Base-by-base conservation (phyloP, 441 rosid genomes). In the Geranium incanum region DNA sequence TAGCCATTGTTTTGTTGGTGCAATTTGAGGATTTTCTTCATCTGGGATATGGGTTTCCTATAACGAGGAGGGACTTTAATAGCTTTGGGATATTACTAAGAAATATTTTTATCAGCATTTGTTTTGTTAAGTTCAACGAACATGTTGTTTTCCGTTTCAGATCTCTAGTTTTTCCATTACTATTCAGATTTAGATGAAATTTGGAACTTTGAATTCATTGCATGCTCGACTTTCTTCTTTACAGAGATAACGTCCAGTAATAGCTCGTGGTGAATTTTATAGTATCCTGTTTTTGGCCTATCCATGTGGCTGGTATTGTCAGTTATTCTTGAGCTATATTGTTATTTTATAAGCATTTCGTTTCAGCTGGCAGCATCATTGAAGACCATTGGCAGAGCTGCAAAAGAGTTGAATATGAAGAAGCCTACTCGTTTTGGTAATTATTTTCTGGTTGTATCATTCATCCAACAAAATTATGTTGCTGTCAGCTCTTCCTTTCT, bases 371-470 rank as follows among this genome's bases (percentile, higher is more conserved):
- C 87, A 21, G 95, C 96, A 70, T 84, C 97, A 36, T 68, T 72
- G 77, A 84, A 86, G 78, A 82, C 81, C 19, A 68, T 91, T 65
- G 95, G 96, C 52, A 83, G 76, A 77, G 90, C 89, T 72, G 98
- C 97, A 55, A 87, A 93, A 4, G 81, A 85, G 79, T 78, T 89
- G 87, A 87, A 79, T 70, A 83, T 91, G 86, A 89, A 83, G 83
- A 91, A 91, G 79, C 90, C 87, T 68, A 91, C 98, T 76, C 83
- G 76, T 76, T 86, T 94, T 11, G 98, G 97, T 91, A 83, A 70
- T 23, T 55, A 0, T 5, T 16, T 55, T 55, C 15, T 50, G 18
- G 57, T 50, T 50, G 57, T 50, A 50, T 50, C 15, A 11, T 50
- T 13, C 66, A 43, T 48, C 73, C 59, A 28, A 38, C 5, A 38